These are phyloP conservation scores for Lipomyces oligophaga DNA, from an alignment of 805 yeast species.

Conservation along the genomic window DNA sequence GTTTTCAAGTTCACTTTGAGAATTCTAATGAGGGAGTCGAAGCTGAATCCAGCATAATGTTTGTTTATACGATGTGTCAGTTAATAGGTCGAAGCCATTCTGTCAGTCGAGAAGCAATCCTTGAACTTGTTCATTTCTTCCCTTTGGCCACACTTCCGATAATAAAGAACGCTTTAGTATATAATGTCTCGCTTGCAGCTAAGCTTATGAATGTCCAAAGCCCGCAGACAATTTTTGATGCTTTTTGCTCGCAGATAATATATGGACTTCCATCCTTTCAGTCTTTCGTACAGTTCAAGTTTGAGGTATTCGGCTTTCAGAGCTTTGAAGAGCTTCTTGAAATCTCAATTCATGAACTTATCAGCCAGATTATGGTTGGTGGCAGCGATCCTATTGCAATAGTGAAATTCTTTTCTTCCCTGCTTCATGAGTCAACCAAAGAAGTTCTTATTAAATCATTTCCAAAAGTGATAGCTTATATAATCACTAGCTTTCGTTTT, in stretches of 20 bases:
- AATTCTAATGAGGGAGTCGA: neutral
- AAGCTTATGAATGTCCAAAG: neutral
- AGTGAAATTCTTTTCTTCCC: too few species aligned
- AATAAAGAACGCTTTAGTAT: neutral
- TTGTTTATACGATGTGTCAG: neutral
- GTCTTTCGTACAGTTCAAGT: too few species aligned
- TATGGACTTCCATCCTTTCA: too few species aligned
- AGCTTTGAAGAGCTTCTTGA: too few species aligned
- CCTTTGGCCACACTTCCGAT: neutral
- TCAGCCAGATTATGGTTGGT: too few species aligned
- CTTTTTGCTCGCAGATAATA: conserved; percentile 12
- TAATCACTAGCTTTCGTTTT: too few species aligned
- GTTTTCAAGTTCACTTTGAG: neutral
- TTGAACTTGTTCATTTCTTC: conserved; percentile 3
- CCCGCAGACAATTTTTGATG: conserved; percentile 13
- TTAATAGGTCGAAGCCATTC: conserved; percentile 1
- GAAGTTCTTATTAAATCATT: too few species aligned
- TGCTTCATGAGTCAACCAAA: too few species aligned
- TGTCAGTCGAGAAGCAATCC: conserved; percentile 6
- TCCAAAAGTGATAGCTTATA: too few species aligned
- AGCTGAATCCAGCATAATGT: neutral
- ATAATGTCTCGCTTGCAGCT: conserved; percentile 3
- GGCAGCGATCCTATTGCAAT: too few species aligned
- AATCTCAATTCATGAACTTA: too few species aligned
- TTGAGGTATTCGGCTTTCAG: too few species aligned